phyloP scores from a whole-genome alignment of 441 rosid genomes.

The Erysimum pusillum region DNA sequence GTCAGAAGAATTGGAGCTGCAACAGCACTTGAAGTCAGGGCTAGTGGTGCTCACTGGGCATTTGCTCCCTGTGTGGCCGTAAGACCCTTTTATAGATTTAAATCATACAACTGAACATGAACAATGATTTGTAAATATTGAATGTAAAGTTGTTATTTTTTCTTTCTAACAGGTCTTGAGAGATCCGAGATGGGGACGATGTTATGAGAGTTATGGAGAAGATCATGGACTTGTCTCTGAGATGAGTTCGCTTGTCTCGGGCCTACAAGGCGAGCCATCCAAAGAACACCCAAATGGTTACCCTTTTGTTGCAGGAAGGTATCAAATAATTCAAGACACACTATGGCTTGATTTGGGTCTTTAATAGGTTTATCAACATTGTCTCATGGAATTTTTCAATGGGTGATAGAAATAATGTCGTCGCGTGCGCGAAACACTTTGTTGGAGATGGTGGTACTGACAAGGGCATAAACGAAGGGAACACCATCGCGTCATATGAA shows the following conservation, averaged over 20 bases:
- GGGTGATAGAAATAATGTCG: conserved; percentile 64
- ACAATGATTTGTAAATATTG: not conserved
- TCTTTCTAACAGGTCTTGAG: conserved; percentile 61
- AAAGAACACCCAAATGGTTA: conserved; percentile 71
- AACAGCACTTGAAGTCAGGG: conserved; percentile 93
- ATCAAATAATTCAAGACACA: not conserved
- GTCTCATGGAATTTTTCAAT: conserved; percentile 15
- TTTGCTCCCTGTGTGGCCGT: conserved; percentile 95
- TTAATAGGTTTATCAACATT: not conserved
- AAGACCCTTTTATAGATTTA: conserved; percentile 46
- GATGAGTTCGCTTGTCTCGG: conserved; percentile 70
- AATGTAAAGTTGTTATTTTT: not conserved
- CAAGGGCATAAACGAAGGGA: conserved; percentile 79
- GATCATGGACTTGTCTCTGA: conserved; percentile 68
- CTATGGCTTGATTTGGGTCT: not conserved
- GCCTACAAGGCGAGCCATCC: conserved; percentile 87
- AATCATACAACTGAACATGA: not conserved
- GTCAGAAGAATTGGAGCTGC: conserved; percentile 74
- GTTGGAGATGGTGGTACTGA: conserved; percentile 96
- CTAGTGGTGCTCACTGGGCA: conserved; percentile 81
- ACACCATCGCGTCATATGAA: conserved; percentile 65
- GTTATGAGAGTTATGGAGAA: conserved; percentile 87
- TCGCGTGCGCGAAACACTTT: conserved; percentile 96
- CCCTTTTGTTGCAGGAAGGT: conserved; percentile 92
- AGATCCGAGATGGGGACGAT: conserved; percentile 94